Percentiles rank a stretch among this genome's conserved stretches.
Evolutionary conservation across 2,329 filamentous ascomycete genomes (phyloP).

Genomic region (Diplocarpon rosae): DNA sequence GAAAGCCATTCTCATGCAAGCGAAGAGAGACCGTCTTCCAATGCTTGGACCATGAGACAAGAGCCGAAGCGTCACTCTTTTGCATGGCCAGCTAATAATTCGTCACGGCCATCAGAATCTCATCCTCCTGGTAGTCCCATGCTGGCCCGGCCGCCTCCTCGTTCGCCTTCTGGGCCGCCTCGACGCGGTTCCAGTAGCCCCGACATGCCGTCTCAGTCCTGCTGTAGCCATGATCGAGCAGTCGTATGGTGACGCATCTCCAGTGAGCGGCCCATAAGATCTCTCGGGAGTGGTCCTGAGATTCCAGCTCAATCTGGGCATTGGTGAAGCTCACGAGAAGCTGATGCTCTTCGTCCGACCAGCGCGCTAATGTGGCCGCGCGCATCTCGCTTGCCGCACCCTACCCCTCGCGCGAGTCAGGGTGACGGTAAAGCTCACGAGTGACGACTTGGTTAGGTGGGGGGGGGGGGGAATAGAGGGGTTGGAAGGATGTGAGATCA

Average conservation of each 20-base stretch:
- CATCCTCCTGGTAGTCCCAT: conserved; percentile 11
- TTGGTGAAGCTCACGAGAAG: conserved; percentile 8
- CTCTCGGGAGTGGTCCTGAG: conserved; percentile 3
- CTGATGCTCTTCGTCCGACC: conserved; percentile 9
- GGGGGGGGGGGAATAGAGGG: too few species aligned
- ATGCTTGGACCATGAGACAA: conserved; percentile 7
- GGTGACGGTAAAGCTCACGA: too few species aligned
- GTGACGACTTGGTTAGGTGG: too few species aligned
- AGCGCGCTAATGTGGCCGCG: conserved; percentile 1
- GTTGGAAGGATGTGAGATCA: too few species aligned
- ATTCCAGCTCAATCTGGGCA: conserved; percentile 9
- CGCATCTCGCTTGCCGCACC: too few species aligned
- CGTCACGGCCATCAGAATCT: conserved; percentile 7
- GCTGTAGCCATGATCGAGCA: conserved; percentile 2
- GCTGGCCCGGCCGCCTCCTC: conserved; percentile 6
- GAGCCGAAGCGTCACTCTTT: conserved; percentile 1
- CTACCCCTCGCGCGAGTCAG: too few species aligned
- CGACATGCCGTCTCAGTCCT: conserved; percentile 5
- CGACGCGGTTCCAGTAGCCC: conserved; percentile 8
- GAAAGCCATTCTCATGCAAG: conserved; percentile 5
- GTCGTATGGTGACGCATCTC: conserved; percentile 1
- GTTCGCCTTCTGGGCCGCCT: conserved; percentile 5
- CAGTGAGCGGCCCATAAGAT: conserved; percentile 8
- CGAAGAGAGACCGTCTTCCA: conserved; percentile 8
- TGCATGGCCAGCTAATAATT: conserved; percentile 7